These are phyloP conservation scores for Fraxinus sp. DNA, from an alignment of 305 asterid species.

Conservation along the genomic window DNA sequence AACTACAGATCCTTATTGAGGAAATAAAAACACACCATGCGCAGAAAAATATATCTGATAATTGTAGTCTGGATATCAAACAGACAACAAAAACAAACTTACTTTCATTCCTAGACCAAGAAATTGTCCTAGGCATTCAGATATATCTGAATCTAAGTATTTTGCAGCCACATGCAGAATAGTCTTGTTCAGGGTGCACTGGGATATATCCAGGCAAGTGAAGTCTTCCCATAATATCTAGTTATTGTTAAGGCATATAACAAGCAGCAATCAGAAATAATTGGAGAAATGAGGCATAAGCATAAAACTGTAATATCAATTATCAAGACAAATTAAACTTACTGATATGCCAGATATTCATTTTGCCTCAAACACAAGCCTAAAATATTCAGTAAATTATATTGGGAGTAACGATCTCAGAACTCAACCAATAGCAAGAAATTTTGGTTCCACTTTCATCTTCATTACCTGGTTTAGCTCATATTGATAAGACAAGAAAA, in stretches of 20 bases:
- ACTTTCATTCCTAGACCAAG: conserved; percentile 70
- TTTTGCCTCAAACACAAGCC: conserved; percentile 15
- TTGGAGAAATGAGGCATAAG: background rate
- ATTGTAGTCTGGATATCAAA: conserved; percentile 3
- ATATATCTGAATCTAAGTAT: conserved; percentile 55
- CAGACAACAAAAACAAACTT: conserved; percentile 26
- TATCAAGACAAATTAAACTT: background rate
- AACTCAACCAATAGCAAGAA: background rate
- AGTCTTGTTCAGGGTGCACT: conserved; percentile 75
- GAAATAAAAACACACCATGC: background rate
- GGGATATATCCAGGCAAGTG: conserved; percentile 89
- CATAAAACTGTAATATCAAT: background rate
- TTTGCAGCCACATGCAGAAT: conserved; percentile 71
- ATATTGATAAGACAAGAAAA: background rate
- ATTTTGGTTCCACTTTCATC: background rate
- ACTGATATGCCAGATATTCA: background rate
- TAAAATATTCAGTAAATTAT: conserved; percentile 4
- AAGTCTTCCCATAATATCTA: conserved; percentile 87
- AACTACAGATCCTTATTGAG: conserved; percentile 12
- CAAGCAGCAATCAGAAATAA: conserved; percentile 15
- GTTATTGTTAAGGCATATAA: conserved; percentile 46
- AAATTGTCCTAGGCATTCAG: conserved; percentile 62
- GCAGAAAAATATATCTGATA: conserved; percentile 4
- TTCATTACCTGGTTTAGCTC: background rate
- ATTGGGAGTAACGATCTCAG: background rate